These are phyloP conservation scores for Pseudocercospora macadamiae DNA, from an alignment of 2,329 filamentous ascomycete genomes.

Conservation along the genomic window DNA sequence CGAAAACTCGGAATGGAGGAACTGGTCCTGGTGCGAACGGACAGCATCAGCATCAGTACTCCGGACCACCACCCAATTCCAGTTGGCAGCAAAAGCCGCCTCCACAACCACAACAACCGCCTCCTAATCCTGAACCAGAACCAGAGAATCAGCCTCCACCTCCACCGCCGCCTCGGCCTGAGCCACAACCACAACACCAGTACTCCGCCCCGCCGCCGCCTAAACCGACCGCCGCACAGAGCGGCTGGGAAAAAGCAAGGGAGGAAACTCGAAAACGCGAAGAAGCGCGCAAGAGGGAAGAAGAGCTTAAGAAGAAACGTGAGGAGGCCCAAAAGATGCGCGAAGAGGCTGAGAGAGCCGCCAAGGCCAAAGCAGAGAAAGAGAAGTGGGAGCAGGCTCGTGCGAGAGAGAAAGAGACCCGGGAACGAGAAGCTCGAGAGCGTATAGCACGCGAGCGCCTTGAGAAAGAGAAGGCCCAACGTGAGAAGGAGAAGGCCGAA, in stretches of 20 bases:
- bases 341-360: slow-evolving; percentile 52
- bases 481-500: slow-evolving; percentile 47
- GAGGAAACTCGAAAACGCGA: slow-evolving; percentile 67
- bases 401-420: slow-evolving; percentile 51
- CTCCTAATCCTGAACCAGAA: slow-evolving; percentile 8
- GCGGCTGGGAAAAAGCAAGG: slow-evolving; percentile 67
- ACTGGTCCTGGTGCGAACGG: slow-evolving; percentile 38
- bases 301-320: slow-evolving; percentile 61
- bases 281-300: slow-evolving; percentile 62
- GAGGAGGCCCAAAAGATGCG: slow-evolving; percentile 59
- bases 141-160: slow-evolving; percentile 8
- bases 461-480: slow-evolving; percentile 41
- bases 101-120: slow-evolving; percentile 15
- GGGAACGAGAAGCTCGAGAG: slow-evolving; percentile 53
- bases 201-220: slow-evolving; percentile 19
- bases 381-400: slow-evolving; percentile 56
- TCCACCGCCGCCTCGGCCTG: slow-evolving; percentile 24
- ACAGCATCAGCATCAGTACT: slow-evolving; percentile 31
- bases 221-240: slow-evolving; percentile 30
- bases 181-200: slow-evolving; percentile 24
- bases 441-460: slow-evolving; percentile 45
- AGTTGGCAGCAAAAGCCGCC: slow-evolving; percentile 7
- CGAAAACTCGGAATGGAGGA: slow-evolving; percentile 30
- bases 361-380: slow-evolving; percentile 52
- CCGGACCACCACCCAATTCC: slow-evolving; percentile 31